Percentiles rank a stretch among this genome's conserved stretches.
phyloP scores from a whole-genome alignment of 106 monocot genomes.

The Dactylorhiza incarnata region DNA sequence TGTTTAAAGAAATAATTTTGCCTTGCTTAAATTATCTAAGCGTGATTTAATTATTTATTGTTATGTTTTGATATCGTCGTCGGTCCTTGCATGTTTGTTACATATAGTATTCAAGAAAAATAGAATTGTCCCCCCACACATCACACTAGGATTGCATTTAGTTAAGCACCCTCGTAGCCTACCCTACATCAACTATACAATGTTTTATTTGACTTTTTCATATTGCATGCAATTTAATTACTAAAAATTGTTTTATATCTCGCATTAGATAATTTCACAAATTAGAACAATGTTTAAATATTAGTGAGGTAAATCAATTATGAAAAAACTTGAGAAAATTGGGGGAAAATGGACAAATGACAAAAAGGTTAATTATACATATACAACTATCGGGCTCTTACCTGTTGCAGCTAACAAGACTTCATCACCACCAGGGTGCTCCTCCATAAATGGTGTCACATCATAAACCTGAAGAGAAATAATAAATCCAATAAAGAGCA shows the following conservation, averaged over 20 bases:
- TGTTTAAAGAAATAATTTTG: too few species aligned
- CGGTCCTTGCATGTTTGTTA: too few species aligned
- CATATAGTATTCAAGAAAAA: too few species aligned
- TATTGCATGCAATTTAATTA: background rate
- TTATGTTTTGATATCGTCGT: too few species aligned
- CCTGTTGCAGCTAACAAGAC: conserved; percentile 32
- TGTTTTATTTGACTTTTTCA: background rate
- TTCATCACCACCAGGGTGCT: conserved; percentile 33
- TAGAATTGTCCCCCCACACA: too few species aligned
- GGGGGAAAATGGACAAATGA: background rate
- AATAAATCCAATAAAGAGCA: background rate
- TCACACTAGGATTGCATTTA: too few species aligned
- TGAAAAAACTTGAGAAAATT: background rate
- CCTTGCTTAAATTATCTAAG: too few species aligned
- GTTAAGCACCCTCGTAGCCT: too few species aligned
- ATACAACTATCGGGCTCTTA: conserved; percentile 7
- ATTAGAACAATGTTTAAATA: background rate
- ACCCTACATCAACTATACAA: background rate
- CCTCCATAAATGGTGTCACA: conserved; percentile 30
- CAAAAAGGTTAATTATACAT: background rate
- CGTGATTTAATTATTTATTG: too few species aligned
- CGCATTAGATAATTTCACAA: background rate
- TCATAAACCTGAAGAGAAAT: conserved; percentile 24
- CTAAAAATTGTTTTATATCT: background rate
- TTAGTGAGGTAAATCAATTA: background rate